Evolutionary conservation across 163 green algal species (phyloP).

Genomic region (Scenedesmus sp.): DNA sequence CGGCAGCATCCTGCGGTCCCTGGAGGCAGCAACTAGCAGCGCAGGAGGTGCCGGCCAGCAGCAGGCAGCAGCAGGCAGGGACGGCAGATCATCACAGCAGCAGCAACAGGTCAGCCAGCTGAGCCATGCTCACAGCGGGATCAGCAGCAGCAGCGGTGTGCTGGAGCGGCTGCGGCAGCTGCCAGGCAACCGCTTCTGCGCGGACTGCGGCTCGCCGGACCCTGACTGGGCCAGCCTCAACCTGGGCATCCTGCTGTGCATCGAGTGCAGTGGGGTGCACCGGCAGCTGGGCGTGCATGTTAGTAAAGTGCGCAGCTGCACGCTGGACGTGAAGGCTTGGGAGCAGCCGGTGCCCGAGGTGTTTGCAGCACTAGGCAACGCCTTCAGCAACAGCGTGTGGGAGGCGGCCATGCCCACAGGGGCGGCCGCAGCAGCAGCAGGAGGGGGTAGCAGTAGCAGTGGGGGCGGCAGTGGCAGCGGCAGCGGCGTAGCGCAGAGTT

Average conservation of each 20-base stretch:
- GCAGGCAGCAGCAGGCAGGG: neutral
- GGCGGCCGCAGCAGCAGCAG: neutral
- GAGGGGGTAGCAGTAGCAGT: neutral
- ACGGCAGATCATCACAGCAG: neutral
- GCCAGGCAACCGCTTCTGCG: slow-evolving; percentile 78
- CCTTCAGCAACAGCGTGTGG: slow-evolving; percentile 73
- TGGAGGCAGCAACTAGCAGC: neutral
- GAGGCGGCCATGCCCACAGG: slow-evolving; percentile 52
- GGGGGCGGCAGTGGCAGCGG: neutral
- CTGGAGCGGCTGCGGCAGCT: slow-evolving; percentile 59
- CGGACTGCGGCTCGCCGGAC: slow-evolving; percentile 80
- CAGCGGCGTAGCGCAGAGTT: neutral
- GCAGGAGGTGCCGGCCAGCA: neutral
- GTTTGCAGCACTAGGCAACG: slow-evolving; percentile 84
- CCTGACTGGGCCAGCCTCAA: slow-evolving; percentile 91
- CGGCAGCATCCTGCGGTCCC: neutral
- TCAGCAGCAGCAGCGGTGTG: slow-evolving; percentile 7
- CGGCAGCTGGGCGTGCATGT: slow-evolving; percentile 74
- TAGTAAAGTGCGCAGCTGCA: slow-evolving; percentile 83
- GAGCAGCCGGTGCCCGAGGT: slow-evolving; percentile 75
- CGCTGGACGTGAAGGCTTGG: slow-evolving; percentile 86
- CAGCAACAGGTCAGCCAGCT: neutral
- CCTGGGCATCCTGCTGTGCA: slow-evolving; percentile 82
- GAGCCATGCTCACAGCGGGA: neutral
- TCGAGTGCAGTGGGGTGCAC: slow-evolving; percentile 87